Percentiles rank a stretch among this genome's conserved stretches.
phyloP scores from a whole-genome alignment of 148 eudicot genomes.

The Dianthus caryophyllus region DNA sequence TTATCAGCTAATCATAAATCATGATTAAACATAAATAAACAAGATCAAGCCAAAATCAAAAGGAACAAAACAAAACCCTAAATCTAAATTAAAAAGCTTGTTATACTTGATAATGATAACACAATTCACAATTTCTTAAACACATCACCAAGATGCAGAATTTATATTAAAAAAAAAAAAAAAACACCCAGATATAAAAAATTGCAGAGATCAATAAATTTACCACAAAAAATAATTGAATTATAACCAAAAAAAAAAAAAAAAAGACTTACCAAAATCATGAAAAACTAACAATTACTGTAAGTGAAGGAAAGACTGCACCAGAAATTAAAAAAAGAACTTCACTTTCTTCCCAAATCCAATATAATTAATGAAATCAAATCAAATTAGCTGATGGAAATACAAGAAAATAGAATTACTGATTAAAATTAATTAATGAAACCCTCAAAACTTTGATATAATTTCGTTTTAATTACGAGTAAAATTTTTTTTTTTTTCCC shows the following conservation, averaged over 20 bases:
- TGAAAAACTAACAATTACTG: background rate
- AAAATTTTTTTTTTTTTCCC: too few species aligned
- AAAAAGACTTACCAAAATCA: constrained; percentile 15
- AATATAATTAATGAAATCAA: background rate
- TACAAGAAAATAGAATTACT: too few species aligned
- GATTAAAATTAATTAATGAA: background rate
- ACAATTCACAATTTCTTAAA: background rate
- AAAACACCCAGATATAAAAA: background rate
- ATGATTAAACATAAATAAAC: too few species aligned
- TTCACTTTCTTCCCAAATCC: background rate
- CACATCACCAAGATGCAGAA: background rate
- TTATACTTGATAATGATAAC: background rate
- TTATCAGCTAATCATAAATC: too few species aligned
- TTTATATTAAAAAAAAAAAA: too few species aligned
- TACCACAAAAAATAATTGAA: background rate
- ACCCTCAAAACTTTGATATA: background rate
- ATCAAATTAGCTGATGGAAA: too few species aligned
- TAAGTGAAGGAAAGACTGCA: background rate
- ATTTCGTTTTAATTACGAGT: background rate
- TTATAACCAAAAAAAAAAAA: background rate
- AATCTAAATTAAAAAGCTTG: background rate
- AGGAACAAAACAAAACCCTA: background rate
- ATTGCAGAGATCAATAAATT: background rate
- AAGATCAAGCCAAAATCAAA: too few species aligned
- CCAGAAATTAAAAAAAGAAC: background rate